phyloP scores from a whole-genome alignment of 106 monocot genomes.

The Apostasia ramifera region DNA sequence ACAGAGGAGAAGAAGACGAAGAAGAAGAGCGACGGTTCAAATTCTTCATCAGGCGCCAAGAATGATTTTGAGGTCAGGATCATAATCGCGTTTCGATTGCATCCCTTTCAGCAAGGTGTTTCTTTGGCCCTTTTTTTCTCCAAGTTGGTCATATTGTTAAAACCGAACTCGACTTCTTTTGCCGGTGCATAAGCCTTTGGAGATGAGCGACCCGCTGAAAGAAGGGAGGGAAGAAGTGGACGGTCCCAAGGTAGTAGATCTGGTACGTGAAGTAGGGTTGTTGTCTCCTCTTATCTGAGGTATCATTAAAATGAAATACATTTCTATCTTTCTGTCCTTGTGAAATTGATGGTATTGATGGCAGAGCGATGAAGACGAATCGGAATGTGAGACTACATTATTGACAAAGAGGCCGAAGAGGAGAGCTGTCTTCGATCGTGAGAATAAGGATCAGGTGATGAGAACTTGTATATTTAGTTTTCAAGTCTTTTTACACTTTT shows the following conservation, averaged over 20 bases:
- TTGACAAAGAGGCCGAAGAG: constrained; percentile 3
- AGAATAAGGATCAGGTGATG: neutral
- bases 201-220: neutral
- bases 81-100: neutral
- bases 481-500: too few species aligned
- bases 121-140: neutral
- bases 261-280: neutral
- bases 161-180: too few species aligned
- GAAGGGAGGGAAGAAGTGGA: neutral
- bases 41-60: neutral
- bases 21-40: neutral
- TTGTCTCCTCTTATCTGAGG: neutral
- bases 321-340: neutral
- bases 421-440: neutral
- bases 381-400: neutral
- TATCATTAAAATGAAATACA: too few species aligned
- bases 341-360: neutral
- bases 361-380: neutral
- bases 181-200: too few species aligned
- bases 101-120: neutral
- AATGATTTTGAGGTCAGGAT: neutral
- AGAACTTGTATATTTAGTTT: neutral
- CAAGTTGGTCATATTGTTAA: neutral
- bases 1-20: neutral
- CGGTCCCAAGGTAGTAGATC: neutral